Percentiles rank a stretch among this genome's conserved stretches.
phyloP scores from a whole-genome alignment of 1,139 yeast species.

The Suhomyces chickasaworum region DNA sequence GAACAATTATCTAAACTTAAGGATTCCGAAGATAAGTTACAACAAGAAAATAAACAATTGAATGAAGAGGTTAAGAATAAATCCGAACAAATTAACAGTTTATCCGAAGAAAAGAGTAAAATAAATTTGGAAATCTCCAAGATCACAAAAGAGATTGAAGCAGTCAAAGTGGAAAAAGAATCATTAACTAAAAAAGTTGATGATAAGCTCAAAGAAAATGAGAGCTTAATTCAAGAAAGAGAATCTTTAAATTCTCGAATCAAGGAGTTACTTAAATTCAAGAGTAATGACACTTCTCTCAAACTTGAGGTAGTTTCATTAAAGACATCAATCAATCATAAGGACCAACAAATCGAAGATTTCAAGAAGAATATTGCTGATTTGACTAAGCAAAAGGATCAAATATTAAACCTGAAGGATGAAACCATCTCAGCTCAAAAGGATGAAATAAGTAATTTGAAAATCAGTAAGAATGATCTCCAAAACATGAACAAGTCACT shows the following conservation, averaged over 20 bases:
- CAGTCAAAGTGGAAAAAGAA: slow-evolving; percentile 17
- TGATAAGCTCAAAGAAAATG: slow-evolving; percentile 23
- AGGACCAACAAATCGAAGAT: slow-evolving; percentile 52
- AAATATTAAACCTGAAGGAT: slow-evolving; percentile 21
- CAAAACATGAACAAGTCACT: slow-evolving; percentile 37
- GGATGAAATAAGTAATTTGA: slow-evolving; percentile 44
- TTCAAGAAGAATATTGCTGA: slow-evolving; percentile 40
- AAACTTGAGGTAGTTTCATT: slow-evolving; percentile 46
- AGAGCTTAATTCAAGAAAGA: slow-evolving; percentile 27
- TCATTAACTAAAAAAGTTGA: slow-evolving; percentile 15
- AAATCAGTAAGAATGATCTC: slow-evolving; percentile 45
- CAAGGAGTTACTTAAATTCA: slow-evolving; percentile 34
- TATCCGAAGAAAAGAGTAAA: slow-evolving; percentile 13
- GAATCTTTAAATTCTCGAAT: slow-evolving; percentile 31
- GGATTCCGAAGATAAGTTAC: neutral
- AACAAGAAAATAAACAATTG: neutral
- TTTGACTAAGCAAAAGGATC: slow-evolving; percentile 32
- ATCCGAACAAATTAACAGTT: slow-evolving; percentile 5
- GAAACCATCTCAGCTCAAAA: slow-evolving; percentile 27
- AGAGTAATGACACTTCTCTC: slow-evolving; percentile 42
- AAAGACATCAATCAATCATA: slow-evolving; percentile 42
- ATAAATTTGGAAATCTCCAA: slow-evolving; percentile 14
- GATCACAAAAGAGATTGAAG: slow-evolving; percentile 24
- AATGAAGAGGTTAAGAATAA: neutral
- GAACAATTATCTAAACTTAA: neutral